Evolutionary conservation across 495 filamentous ascomycete species (phyloP).

Genomic region (Neurospora intermedia): DNA sequence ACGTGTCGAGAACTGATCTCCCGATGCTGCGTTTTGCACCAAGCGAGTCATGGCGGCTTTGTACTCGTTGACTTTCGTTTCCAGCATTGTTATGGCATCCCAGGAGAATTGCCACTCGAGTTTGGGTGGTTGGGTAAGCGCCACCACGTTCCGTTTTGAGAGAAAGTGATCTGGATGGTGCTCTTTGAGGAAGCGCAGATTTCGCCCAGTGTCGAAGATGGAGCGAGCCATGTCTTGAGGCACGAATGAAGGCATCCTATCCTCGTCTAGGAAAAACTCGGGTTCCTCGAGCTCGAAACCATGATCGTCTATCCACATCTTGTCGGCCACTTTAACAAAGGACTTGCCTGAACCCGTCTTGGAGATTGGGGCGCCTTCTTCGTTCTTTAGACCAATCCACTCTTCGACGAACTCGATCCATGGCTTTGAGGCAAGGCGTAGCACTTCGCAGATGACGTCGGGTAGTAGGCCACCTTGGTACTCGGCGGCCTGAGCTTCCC

Average conservation of each 20-base stretch:
- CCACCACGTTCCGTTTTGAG: conserved; percentile 36
- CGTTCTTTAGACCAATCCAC: conserved; percentile 64
- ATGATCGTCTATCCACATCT: conserved; percentile 42
- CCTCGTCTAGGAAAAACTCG: conserved; percentile 50
- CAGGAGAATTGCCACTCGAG: conserved; percentile 70
- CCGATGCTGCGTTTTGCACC: conserved; percentile 14
- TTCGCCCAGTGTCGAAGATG: conserved; percentile 70
- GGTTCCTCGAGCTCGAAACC: conserved; percentile 39
- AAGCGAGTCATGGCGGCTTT: conserved; percentile 40
- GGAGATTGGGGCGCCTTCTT: conserved; percentile 36
- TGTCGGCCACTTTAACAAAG: conserved; percentile 55
- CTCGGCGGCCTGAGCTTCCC: conserved; percentile 51
- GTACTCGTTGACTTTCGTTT: conserved; percentile 51
- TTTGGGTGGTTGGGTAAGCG: conserved; percentile 37
- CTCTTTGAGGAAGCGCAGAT: conserved; percentile 58
- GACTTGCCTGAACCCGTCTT: conserved; percentile 34
- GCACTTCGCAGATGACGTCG: conserved; percentile 52
- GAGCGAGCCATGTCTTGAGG: conserved; percentile 49
- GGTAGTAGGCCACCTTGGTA: conserved; percentile 51
- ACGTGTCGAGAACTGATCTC: neutral
- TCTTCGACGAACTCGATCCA: conserved; percentile 63
- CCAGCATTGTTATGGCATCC: conserved; percentile 55
- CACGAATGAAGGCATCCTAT: conserved; percentile 57
- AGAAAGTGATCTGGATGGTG: conserved; percentile 75
- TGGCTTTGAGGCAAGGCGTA: conserved; percentile 52